Evolutionary conservation across 345 rosid genomes (phyloP).

Genomic region (Trapa bicornis): DNA sequence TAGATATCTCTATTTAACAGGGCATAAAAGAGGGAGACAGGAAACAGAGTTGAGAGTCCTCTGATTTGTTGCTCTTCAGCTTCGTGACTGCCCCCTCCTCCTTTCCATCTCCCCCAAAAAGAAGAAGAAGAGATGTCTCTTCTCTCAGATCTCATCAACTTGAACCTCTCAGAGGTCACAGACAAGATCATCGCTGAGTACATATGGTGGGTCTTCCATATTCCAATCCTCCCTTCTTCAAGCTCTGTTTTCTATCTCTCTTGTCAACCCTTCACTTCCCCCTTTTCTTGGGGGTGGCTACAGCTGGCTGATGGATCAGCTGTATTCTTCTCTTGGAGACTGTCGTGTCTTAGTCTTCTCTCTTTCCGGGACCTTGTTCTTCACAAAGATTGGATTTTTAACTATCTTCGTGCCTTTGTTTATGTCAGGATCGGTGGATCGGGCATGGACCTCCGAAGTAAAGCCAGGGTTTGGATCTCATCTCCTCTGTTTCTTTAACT

Average conservation of each 20-base stretch:
- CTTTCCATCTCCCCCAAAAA: not conserved
- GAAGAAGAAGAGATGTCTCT: constrained; percentile 1
- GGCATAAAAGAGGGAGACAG: not conserved
- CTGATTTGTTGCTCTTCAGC: not conserved
- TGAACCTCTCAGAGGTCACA: constrained; percentile 1
- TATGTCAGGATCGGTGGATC: constrained; percentile 33
- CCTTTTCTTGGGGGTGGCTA: not conserved
- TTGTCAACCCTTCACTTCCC: not conserved
- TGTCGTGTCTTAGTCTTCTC: not conserved
- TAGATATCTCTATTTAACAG: too few species aligned
- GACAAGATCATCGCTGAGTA: constrained; percentile 7
- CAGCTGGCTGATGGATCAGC: not conserved
- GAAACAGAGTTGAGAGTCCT: not conserved
- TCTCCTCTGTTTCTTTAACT: not conserved
- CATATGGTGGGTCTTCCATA: not conserved
- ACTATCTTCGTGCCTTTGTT: too few species aligned
- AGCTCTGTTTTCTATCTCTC: not conserved
- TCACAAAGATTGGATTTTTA: not conserved
- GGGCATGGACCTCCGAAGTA: constrained; percentile 33
- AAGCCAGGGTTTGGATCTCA: constrained; percentile 21
- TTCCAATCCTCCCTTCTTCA: not conserved
- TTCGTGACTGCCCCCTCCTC: not conserved
- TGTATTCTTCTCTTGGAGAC: not conserved
- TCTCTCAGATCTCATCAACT: constrained; percentile 5
- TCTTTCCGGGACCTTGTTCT: not conserved